A percentile compares a stretch with the other conserved stretches of the same genome.
These are phyloP conservation scores for Yamadazyma tumulicola DNA, from an alignment of 805 yeast species.

Conservation along the genomic window DNA sequence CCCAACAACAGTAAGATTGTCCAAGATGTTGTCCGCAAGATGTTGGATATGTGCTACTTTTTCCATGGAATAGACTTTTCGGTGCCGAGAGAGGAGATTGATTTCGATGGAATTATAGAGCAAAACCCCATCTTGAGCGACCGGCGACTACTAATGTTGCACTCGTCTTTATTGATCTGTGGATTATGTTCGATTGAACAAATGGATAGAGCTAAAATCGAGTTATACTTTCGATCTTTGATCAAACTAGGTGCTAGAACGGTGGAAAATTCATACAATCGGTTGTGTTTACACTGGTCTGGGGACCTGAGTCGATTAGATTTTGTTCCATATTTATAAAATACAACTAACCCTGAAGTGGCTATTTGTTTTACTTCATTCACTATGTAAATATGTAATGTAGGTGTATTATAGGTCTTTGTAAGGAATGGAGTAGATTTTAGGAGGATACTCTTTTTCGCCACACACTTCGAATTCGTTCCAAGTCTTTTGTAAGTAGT, in stretches of 20 bases:
- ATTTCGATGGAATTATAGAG: slow-evolving; percentile 6
- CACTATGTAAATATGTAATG: not conserved
- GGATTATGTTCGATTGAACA: slow-evolving; percentile 12
- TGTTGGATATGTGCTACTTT: slow-evolving; percentile 15
- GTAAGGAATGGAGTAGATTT: slow-evolving; percentile 15
- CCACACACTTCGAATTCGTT: slow-evolving; percentile 30
- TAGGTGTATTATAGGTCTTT: slow-evolving; percentile 12
- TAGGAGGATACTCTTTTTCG: slow-evolving; percentile 13
- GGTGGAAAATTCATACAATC: slow-evolving; percentile 12
- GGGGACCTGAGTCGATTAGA: slow-evolving; percentile 9
- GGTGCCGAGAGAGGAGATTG: slow-evolving; percentile 3
- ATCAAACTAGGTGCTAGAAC: slow-evolving; percentile 13
- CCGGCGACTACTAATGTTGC: slow-evolving; percentile 14
- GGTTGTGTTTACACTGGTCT: slow-evolving; percentile 9
- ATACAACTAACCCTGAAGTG: not conserved
- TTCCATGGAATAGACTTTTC: slow-evolving; percentile 13
- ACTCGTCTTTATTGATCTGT: slow-evolving; percentile 14
- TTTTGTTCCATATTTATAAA: slow-evolving; percentile 14
- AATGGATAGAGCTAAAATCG: slow-evolving; percentile 10
- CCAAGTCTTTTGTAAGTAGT: slow-evolving; percentile 24
- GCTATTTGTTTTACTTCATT: not conserved
- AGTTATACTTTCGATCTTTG: slow-evolving; percentile 12
- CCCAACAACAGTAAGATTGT: slow-evolving; percentile 10
- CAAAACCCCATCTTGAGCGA: slow-evolving; percentile 9
- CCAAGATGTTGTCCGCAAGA: slow-evolving; percentile 14